Conservation (phyloP, 352 stramenopile species). For the Sclerospora graminicola region DNA sequence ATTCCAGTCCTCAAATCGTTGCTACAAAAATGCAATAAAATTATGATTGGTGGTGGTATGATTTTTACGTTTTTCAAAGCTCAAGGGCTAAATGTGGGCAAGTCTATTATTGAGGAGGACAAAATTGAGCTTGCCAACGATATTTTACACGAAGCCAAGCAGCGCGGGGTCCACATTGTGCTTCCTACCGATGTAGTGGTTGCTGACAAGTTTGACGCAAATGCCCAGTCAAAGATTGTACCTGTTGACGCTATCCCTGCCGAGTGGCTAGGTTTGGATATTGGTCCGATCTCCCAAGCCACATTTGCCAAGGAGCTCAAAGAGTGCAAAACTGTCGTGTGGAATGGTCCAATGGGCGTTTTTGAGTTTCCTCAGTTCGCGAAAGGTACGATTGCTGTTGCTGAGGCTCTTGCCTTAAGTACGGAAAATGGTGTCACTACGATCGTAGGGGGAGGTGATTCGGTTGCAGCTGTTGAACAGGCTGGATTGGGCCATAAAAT, state of each 20-base stretch:
- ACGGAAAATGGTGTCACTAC: constrained; percentile 75
- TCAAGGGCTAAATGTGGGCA: constrained; percentile 90
- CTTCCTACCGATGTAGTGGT: constrained; percentile 92
- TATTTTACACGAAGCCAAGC: constrained; percentile 83
- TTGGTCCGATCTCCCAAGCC: constrained; percentile 46
- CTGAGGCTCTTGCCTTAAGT: constrained; percentile 86
- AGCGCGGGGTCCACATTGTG: constrained; percentile 83
- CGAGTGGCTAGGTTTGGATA: constrained; percentile 93
- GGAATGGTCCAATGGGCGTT: constrained; percentile 95
- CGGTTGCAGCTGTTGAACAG: constrained; percentile 92
- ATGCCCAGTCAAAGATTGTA: constrained; percentile 53
- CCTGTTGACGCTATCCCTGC: constrained; percentile 84
- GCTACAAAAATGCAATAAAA: constrained; percentile 93
- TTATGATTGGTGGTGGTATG: constrained; percentile 94
- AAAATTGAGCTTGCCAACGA: constrained; percentile 91
- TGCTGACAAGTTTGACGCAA: constrained; percentile 79
- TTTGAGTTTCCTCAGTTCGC: constrained; percentile 97
- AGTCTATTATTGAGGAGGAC: constrained; percentile 92
- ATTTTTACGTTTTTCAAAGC: constrained; percentile 98
- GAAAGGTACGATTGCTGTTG: constrained; percentile 89
- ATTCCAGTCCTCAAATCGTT: constrained; percentile 95
- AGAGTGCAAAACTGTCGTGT: constrained; percentile 88
- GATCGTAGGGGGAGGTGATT: constrained; percentile 93
- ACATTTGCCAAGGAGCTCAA: constrained; percentile 78
- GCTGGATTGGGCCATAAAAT: constrained; percentile 88